Base-by-base conservation (phyloP, 2,329 filamentous ascomycete species). In the Neospermospora avenae region DNA sequence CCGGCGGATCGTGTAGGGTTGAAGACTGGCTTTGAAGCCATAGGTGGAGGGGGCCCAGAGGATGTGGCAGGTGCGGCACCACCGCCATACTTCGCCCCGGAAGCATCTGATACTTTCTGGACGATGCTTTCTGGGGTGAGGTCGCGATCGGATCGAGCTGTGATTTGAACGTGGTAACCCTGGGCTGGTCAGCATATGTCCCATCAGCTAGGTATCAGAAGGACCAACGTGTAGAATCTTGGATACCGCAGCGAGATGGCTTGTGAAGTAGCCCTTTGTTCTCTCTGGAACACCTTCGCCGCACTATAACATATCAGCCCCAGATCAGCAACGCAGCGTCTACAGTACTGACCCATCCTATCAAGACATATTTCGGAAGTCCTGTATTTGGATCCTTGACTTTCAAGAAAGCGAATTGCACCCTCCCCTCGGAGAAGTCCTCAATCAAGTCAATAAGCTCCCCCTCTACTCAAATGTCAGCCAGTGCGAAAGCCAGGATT, bases 181-280 rank as follows among this genome's bases (percentile, higher is more conserved):
- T 85, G 68, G 42, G 52, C 59, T 59, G 35, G 52, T 66, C 46
- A 62, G 62, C 28, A 63, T 57, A 20, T 24, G 48, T 42, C 49
- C n/a, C 28, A 35, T 6, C 48, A 31, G 4, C 16, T 25, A 48
- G 16, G 24, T 44, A 35, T 52, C 41, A 25, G 8, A n/a, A 18
- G 22, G 16, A 72, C 77, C 54, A 72, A 87, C 87, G 78, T 97
- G 93, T 44, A 99, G 84, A 68, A 97, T 82, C 77, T 96, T 97
- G 63, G 92, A 87, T 39, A 98, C 92, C 51, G 91, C 88, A 62
- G 89, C 87, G 51, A 95, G 80, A 77, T 99, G 93, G 77, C 92
- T 97, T 67, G 91, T 96, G 74, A 99, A 99, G 77, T 98, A 98
- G 66, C 95, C 95, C 78, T 98, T 99, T 63, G 93, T 98, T 70